Evolutionary conservation across 805 yeast genomes (phyloP), one percentile per base, ranked within the genome.

Genomic region (Pichia membranifaciens): DNA sequence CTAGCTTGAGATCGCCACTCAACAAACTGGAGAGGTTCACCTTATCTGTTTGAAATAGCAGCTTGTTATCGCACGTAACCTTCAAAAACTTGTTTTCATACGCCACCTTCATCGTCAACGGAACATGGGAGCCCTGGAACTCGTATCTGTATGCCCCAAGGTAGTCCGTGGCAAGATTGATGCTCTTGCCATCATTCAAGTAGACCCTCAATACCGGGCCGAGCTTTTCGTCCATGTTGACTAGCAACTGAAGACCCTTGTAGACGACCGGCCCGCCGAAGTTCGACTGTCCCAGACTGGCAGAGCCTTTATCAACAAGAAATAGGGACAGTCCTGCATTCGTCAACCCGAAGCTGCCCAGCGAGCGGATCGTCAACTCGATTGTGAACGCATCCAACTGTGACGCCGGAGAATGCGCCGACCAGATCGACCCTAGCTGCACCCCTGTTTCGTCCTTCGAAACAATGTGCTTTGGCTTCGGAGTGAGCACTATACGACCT

Each of bases 101-200:
- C 8, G 83, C 78, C 13, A 85, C 54, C 64, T 88, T 76, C n/a
- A 84, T 45, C 1, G 86, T 82, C 21, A 76, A 68, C 10, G 95
- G 95, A 5, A 84, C 86, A 51, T 78, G 77, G 0, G 87, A 78
- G 55, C 79, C 81, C 60, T 84, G 82, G 55, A 76, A 85, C 33
- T 62, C 61, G 39, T 69, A 56, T 12, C 62, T 48, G 38, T 69
- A 64, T 1, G 66, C 66, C 10, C 66, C 68, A 18, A 63, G 8
- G 33, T 46, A 61, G 33, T 63, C 64, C 8, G 48, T 40, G 4
- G 51, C 33, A n/a, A 54, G 17, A 18, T 56, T 58, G 12, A 68
- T 59, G 10, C 61, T 62, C 23, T 65, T 63, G 0, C 85, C 85
- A 61, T 84, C 91, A 55, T 75, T 79, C 48, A 77, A 66, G 51